phyloP scores from a whole-genome alignment of 495 filamentous ascomycete genomes.

The Xylaria castorea region DNA sequence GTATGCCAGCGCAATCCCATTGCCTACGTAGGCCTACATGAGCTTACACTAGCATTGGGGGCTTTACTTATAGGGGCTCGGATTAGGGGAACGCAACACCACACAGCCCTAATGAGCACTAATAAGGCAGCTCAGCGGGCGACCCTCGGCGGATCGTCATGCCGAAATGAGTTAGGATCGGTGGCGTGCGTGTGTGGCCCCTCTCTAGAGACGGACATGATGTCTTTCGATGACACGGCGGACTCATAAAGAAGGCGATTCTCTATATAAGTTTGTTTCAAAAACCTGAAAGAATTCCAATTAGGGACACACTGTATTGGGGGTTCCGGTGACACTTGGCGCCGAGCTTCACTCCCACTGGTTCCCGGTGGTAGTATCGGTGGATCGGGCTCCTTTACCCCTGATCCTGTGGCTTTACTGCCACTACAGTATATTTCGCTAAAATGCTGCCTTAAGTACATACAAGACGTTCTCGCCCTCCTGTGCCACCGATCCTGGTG shows the following conservation, averaged over 20 bases:
- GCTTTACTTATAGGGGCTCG: too few relatives aligned
- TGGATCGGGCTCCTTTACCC: neutral
- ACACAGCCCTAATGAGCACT: neutral
- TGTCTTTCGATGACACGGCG: neutral
- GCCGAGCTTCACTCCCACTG: neutral
- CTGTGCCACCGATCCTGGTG: neutral
- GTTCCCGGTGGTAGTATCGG: neutral
- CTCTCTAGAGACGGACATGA: neutral
- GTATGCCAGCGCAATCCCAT: neutral
- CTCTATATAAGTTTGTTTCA: neutral
- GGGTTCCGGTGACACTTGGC: neutral
- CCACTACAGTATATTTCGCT: neutral
- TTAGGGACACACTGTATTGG: neutral
- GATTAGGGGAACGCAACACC: neutral
- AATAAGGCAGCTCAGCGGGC: slow-evolving; percentile 12
- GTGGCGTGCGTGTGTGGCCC: neutral
- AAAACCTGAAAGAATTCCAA: neutral
- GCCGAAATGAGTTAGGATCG: neutral
- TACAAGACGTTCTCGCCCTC: too few relatives aligned
- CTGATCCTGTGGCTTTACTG: neutral
- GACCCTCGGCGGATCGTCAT: neutral
- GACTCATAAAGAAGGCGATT: neutral
- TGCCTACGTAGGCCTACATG: neutral
- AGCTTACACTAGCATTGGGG: too few relatives aligned
- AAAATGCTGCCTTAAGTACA: neutral